Conservation (phyloP, 495 filamentous ascomycete genomes). For the Talaromyces wortmannii region DNA sequence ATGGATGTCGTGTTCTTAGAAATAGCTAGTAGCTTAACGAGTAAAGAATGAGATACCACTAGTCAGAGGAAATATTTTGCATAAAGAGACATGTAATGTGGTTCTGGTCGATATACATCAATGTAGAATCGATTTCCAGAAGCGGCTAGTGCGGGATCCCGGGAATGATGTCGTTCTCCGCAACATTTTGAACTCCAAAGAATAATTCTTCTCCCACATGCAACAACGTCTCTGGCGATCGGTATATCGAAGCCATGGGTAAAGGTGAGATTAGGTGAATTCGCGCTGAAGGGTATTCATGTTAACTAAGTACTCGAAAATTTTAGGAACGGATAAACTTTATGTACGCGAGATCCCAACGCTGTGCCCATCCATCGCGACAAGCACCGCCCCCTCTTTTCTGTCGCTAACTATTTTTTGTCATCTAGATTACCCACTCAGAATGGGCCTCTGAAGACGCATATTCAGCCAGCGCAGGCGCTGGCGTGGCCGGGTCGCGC, state of each 20-base stretch:
- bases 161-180: background rate
- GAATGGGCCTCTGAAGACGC: conserved; percentile 93
- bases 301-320: background rate
- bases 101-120: no score
- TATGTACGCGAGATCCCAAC: conserved; percentile 45
- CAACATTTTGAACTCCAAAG: background rate
- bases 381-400: no score
- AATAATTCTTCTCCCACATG: background rate
- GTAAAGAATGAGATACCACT: no score
- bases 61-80: no score
- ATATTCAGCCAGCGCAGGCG: conserved; percentile 68
- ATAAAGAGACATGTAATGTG: no score
- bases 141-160: no score
- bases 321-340: conserved; percentile 62
- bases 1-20: no score
- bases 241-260: conserved; percentile 35
- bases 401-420: background rate
- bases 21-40: no score
- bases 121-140: no score
- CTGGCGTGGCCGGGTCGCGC: conserved; percentile 47
- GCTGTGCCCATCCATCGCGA: no score
- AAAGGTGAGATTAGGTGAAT: conserved; percentile 37
- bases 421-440: conserved; percentile 73
- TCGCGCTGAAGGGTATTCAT: background rate
- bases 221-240: background rate